Base-by-base conservation (phyloP, 768 basidiomycete genomes). In the Bullera alba region DNA sequence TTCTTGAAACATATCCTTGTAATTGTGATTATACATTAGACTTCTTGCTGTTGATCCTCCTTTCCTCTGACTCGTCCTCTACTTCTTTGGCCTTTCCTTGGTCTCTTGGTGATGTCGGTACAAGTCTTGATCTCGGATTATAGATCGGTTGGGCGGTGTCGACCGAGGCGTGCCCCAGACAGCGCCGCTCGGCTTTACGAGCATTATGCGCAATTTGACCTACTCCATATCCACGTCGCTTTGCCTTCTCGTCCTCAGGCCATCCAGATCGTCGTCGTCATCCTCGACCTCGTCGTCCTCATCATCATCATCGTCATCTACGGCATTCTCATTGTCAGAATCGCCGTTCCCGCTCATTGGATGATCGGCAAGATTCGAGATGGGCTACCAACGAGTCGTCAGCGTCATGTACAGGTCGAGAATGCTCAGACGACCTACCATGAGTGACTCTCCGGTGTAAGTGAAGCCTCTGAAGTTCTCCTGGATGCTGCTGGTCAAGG, bases 391-490 rank as follows among this genome's bases (percentile, higher is more conserved):
- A 27, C 21, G 14, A 22, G 34, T 22, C 10, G 30, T 49, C 38
- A 54, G 48, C 47, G n/a, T 34, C n/a, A n/a, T 14, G 21, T 26
- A 43, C 23, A 43, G 26, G 8, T 8, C 37, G 37, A 14, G 8
- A 21, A 10, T 43, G 7, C 21, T 41, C 10, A 27, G 21, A 14
- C 10, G 28, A 62, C 70, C 55, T 54, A 72, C 69, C 60, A 70
- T 65, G 51, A 71, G 60, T 34, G 65, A 69, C 52, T 75, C 75
- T 34, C 75, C 76, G 29, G 72, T 73, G 55, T 75, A 76, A 8
- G 74, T 92, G 77, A 97, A 97, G 17, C 93, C 93, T 39, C 85
- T 80, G 73, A 97, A 97, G 69, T 95, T 90, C 75, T 92, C 92
- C 75, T 97, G 92, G 39, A 96, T 87, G 65, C 85, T 87, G 70